Percentiles rank a stretch among this genome's conserved stretches.
These are phyloP conservation scores for Alternaria sp. DNA, from an alignment of 2,329 filamentous ascomycete genomes.

Conservation along the genomic window DNA sequence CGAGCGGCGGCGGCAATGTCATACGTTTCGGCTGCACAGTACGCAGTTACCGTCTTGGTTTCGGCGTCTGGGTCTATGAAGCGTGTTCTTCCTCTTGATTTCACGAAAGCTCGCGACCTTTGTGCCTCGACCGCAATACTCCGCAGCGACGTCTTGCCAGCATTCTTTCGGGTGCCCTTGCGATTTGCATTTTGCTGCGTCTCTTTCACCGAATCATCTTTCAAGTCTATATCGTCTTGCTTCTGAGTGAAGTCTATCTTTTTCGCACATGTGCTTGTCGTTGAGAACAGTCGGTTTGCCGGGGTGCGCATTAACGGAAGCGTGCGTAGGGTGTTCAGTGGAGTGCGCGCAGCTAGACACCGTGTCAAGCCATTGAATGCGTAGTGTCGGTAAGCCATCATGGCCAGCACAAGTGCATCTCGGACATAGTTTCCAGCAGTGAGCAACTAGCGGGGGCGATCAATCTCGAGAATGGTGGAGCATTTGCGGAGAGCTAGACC, in stretches of 20 bases:
- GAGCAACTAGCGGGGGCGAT: neutral
- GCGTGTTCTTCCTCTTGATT: conserved; percentile 54
- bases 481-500: conserved; percentile 24
- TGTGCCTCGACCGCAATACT: conserved; percentile 89
- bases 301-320: conserved; percentile 17
- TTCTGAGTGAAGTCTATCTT: conserved; percentile 40
- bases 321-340: conserved; percentile 5
- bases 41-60: conserved; percentile 67
- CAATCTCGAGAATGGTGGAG: conserved; percentile 18
- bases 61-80: conserved; percentile 58
- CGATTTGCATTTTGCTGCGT: conserved; percentile 18
- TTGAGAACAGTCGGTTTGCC: conserved; percentile 26
- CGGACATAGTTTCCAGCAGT: conserved; percentile 30
- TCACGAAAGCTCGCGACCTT: conserved; percentile 63
- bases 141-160: conserved; percentile 65
- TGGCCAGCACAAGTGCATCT: conserved; percentile 29
- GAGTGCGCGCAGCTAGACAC: conserved; percentile 26
- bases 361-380: conserved; percentile 34
- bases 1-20: conserved; percentile 66
- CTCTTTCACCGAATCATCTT: conserved; percentile 26
- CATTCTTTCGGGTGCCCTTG: conserved; percentile 43
- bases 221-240: conserved; percentile 25
- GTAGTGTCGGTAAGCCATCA: conserved; percentile 36
- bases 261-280: conserved; percentile 22
- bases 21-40: conserved; percentile 73